Base-by-base conservation (phyloP, 2,329 filamentous ascomycete genomes). In the Aspergillus novoparasiticus region DNA sequence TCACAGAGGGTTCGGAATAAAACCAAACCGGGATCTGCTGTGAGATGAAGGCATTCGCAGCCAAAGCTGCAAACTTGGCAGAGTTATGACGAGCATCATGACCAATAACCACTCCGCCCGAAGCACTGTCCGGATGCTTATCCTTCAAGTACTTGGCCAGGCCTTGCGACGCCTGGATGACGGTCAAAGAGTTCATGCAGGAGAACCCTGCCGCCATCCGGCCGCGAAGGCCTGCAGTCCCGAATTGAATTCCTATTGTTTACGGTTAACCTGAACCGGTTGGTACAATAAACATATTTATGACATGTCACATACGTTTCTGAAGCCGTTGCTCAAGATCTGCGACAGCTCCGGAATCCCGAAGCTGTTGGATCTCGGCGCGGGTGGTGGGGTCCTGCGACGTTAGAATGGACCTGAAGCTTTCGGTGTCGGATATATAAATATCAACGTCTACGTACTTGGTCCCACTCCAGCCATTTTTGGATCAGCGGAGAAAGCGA, bases 201-300 rank as follows among this genome's bases (percentile, higher is more conserved):
- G 87, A 82, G 72, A 89, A 89, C 6, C 87, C 87, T 51, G 87
- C 87, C 68, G 87, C 84, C 87, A 90, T 90, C 43, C 83, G 82
- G n/a, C 86, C 86, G 53, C 87, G 82, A 10, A 90, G 79, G 48
- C 87, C 87, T 45, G 86, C 85, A 6, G 86, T 89, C 28, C 87
- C 87, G 67, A 89, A 89, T 51, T 86, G 82, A 63, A 89, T 88
- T 30, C 80, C 79, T 81, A 56, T 57, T 36, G 51, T 41, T 36
- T 55, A 34, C 28, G n/a, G 56, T 67, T 59, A 65, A 61, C 43
- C 34, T 53, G 54, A 28, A 23, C n/a, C 6, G 14, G 59, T n/a
- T 57, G 57, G 51, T 34, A 28, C 34, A 59, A 69, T 63, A 66
- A 61, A 59, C 48, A 46, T 28, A 14, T 6, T 55, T 36, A 19